Evolutionary conservation across 805 yeast species (phyloP), one percentile per base, ranked within the genome.

Genomic region (Myxozyma melibiosi): DNA sequence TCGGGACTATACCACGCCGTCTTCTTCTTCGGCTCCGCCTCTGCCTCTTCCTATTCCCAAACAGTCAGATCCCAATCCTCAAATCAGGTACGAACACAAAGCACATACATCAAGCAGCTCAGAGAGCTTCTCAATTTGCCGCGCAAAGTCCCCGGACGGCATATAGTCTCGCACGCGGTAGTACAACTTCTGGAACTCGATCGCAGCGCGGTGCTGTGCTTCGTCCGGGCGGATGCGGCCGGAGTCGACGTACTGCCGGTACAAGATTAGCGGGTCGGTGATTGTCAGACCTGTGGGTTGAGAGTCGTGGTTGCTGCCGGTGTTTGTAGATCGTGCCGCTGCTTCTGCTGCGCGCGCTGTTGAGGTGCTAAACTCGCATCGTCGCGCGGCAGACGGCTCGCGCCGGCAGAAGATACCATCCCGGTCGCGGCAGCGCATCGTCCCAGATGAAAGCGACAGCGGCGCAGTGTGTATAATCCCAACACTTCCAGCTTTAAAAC

Each of bases 261-360:
- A 86, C 2, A 85, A 63, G 4, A 76, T 60, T 41, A 79, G 76
- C 0, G 91, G 90, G 67, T 86, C 91, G 0, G 90, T 85, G 28
- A 83, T 73, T 4, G 81, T 65, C 39, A 80, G 46, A 6, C 55
- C 60, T 2, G 39, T 30, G 28, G 30, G 2, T 25, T n/a, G n/a
- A n/a, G n/a, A n/a, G 24, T 18, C 22, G 41, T 14, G 18, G 41
- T 14, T 5, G 24, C 41, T 38, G 27, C n/a, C n/a, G n/a, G n/a
- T n/a, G n/a, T n/a, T n/a, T n/a, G n/a, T n/a, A n/a, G n/a, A n/a
- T n/a, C n/a, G n/a, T n/a, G n/a, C n/a, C n/a, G n/a, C n/a, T n/a
- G n/a, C n/a, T n/a, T n/a, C n/a, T n/a, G n/a, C n/a, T n/a, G n/a
- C n/a, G n/a, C n/a, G n/a, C n/a, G n/a, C n/a, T n/a, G n/a, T n/a